Evolutionary conservation across 75 land plant species (phyloP), one percentile per base, ranked within the genome.

Genomic region (Gnetum montanum): DNA sequence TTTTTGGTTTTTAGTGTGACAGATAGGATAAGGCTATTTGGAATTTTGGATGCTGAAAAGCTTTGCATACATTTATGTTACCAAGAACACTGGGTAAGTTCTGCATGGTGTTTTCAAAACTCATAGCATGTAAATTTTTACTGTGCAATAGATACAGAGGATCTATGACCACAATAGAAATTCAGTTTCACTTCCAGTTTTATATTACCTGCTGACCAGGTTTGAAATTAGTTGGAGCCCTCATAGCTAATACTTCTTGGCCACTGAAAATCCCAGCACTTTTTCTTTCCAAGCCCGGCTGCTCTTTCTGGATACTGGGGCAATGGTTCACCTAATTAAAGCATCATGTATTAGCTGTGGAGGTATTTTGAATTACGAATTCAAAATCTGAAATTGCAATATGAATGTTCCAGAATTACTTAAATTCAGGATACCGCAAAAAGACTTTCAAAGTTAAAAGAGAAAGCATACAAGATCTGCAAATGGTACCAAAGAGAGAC

Each of bases 131-230:
- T n/a, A n/a, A n/a, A n/a, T n/a, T n/a, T n/a, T n/a, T n/a, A n/a
- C n/a, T n/a, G n/a, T n/a, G n/a, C n/a, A n/a, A n/a, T n/a, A n/a
- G n/a, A n/a, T n/a, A n/a, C n/a, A n/a, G n/a, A n/a, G n/a, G n/a
- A n/a, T n/a, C n/a, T n/a, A n/a, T n/a, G n/a, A n/a, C n/a, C n/a
- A n/a, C n/a, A n/a, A n/a, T n/a, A n/a, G n/a, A n/a, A n/a, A n/a
- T n/a, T n/a, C n/a, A n/a, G n/a, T n/a, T n/a, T n/a, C n/a, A n/a
- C n/a, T n/a, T n/a, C n/a, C n/a, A n/a, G n/a, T n/a, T n/a, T n/a
- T n/a, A n/a, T n/a, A n/a, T n/a, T 26, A 88, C 88, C 92, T 92
- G 89, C 44, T 84, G 77, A 46, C 97, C 97, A 50, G 82, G 70
- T 60, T 70, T 79, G 29, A 81, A 75, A 40, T n/a, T 15, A 16